These are phyloP conservation scores for Mortierella sp. DNA, from an alignment of 371 early-diverging fungal genomes.

Conservation along the genomic window DNA sequence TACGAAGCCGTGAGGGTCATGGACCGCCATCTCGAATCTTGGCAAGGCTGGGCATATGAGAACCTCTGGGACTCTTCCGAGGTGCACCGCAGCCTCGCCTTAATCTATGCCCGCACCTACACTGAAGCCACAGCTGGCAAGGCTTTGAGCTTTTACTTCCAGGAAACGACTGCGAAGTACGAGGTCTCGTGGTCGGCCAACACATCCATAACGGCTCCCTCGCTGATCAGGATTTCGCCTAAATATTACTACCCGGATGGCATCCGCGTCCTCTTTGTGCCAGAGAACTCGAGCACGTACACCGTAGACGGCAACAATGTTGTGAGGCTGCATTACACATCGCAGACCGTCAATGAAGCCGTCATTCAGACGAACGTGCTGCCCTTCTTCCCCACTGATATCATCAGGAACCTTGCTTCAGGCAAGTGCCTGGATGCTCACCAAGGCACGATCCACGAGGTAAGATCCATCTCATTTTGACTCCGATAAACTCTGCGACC, in stretches of 20 bases:
- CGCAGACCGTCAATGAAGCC: constrained; percentile 27
- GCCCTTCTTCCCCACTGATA: constrained; percentile 46
- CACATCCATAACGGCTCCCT: constrained; percentile 39
- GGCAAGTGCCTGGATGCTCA: constrained; percentile 39
- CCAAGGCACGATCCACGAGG: constrained; percentile 17
- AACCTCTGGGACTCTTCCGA: constrained; percentile 43
- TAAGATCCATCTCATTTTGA: constrained; percentile 17
- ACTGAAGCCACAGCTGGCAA: constrained; percentile 57
- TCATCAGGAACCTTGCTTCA: constrained; percentile 31
- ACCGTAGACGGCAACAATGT: constrained; percentile 42
- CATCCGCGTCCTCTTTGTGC: constrained; percentile 48
- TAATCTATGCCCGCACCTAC: constrained; percentile 57
- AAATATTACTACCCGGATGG: constrained; percentile 52
- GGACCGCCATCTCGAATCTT: constrained; percentile 56
- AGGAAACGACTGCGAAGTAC: constrained; percentile 48
- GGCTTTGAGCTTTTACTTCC: constrained; percentile 44
- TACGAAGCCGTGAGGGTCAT: constrained; percentile 24
- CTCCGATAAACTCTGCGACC: no score
- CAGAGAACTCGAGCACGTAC: constrained; percentile 32
- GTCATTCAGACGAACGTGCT: constrained; percentile 48
- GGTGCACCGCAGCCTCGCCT: constrained; percentile 37
- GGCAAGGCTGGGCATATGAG: constrained; percentile 63
- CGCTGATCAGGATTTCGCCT: constrained; percentile 44
- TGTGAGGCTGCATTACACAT: constrained; percentile 40
- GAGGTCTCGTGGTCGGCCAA: constrained; percentile 53